Conservation (phyloP, 805 yeast species). For the Grigorovia jiainica region DNA sequence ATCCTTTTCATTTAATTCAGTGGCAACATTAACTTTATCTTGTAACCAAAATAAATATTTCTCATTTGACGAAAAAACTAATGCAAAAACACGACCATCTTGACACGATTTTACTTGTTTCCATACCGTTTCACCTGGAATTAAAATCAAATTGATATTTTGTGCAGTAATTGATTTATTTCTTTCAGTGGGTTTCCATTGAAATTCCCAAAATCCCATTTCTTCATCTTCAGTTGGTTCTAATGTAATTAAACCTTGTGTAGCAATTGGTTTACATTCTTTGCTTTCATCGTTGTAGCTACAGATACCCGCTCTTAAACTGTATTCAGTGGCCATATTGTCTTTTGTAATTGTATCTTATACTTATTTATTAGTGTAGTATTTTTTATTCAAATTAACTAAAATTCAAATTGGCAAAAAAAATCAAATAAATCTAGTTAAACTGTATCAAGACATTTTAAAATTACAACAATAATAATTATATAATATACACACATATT, state of each 20-base stretch:
- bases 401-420: too few species aligned
- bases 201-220: constrained; percentile 27
- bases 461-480: too few species aligned
- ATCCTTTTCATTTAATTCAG: constrained; percentile 50
- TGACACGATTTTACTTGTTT: constrained; percentile 56
- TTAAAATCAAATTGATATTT: constrained; percentile 45
- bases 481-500: too few species aligned
- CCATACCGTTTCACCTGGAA: constrained; percentile 82
- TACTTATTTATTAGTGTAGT: too few species aligned
- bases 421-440: too few species aligned
- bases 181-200: constrained; percentile 26
- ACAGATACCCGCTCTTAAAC: constrained; percentile 58
- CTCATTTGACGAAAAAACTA: constrained; percentile 60
- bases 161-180: constrained; percentile 18
- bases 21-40: constrained; percentile 48
- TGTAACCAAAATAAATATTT: constrained; percentile 62
- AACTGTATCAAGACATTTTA: not conserved
- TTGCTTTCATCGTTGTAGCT: constrained; percentile 46
- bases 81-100: constrained; percentile 67
- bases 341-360: not conserved
- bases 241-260: constrained; percentile 38
- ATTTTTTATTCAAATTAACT: too few species aligned
- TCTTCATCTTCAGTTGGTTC: constrained; percentile 26
- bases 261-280: constrained; percentile 47
- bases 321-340: constrained; percentile 17